Evolutionary conservation across 441 rosid genomes (phyloP).

Genomic region (Pelargonium cotyledonis): DNA sequence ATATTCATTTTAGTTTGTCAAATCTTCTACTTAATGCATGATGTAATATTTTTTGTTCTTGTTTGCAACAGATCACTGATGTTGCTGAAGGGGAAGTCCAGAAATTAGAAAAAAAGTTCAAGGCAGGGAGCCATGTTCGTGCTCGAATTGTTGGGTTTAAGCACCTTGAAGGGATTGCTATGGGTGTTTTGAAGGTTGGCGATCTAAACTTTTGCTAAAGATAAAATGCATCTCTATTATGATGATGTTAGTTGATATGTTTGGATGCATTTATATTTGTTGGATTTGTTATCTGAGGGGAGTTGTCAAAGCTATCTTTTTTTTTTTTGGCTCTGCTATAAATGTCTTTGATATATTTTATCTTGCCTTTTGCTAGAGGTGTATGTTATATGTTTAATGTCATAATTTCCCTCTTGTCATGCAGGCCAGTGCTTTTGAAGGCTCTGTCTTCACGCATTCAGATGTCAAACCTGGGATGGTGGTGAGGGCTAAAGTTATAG

Average conservation of each 20-base stretch:
- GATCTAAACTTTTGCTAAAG: conserved; percentile 17
- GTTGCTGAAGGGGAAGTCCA: conserved; percentile 72
- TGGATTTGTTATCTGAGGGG: background rate
- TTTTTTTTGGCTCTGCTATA: background rate
- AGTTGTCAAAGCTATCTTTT: background rate
- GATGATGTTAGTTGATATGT: background rate
- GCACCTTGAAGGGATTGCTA: conserved; percentile 90
- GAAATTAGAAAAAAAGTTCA: conserved; percentile 76
- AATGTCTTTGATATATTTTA: background rate
- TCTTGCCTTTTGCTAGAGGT: background rate
- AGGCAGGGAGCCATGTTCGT: conserved; percentile 74
- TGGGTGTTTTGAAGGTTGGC: conserved; percentile 77
- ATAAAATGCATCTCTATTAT: conserved; percentile 15
- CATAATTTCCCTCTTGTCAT: conserved; percentile 16
- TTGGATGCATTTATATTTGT: background rate
- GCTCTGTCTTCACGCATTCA: conserved; percentile 80
- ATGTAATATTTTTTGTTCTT: conserved; percentile 16
- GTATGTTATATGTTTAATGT: background rate
- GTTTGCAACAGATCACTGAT: conserved; percentile 58
- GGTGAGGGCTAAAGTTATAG: conserved; percentile 64
- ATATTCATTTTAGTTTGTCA: conserved; percentile 11
- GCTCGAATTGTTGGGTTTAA: conserved; percentile 76
- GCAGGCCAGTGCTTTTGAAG: conserved; percentile 96
- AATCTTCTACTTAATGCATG: conserved; percentile 19
- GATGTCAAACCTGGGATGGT: conserved; percentile 99